These are phyloP conservation scores for Fusarium sp. DNA, from an alignment of 2,329 filamentous ascomycete species.

Conservation along the genomic window DNA sequence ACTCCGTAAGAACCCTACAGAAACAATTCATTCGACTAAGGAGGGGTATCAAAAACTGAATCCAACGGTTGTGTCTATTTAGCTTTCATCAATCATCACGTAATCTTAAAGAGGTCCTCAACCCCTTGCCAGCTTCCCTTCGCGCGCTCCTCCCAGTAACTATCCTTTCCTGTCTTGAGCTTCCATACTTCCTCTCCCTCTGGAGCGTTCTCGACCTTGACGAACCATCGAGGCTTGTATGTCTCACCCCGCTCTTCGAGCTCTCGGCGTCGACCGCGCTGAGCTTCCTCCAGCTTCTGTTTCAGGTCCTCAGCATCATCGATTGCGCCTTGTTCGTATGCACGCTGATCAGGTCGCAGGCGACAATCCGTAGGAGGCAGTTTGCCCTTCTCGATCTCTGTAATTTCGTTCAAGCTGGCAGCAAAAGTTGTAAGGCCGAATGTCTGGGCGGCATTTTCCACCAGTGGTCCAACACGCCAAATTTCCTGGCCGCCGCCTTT, in stretches of 20 bases:
- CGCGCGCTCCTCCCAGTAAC: conserved; percentile 91
- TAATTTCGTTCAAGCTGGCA: conserved; percentile 87
- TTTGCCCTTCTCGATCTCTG: conserved; percentile 76
- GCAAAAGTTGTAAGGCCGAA: conserved; percentile 93
- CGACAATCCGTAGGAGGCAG: conserved; percentile 85
- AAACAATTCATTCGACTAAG: conserved; percentile 1
- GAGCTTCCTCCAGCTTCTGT: conserved; percentile 83
- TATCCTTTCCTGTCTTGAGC: conserved; percentile 81
- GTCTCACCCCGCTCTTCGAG: conserved; percentile 78
- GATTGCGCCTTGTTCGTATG: conserved; percentile 81
- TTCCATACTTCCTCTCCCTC: conserved; percentile 77
- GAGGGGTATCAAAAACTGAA: conserved; percentile 18
- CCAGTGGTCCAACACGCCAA: conserved; percentile 81
- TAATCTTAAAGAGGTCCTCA: conserved; percentile 57
- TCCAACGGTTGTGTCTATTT: conserved; percentile 20
- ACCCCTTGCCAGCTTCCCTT: conserved; percentile 71
- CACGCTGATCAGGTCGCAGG: conserved; percentile 85
- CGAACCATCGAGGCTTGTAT: conserved; percentile 86
- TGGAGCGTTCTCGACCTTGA: conserved; percentile 67
- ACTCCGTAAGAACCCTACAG: background rate
- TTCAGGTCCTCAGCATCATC: conserved; percentile 88
- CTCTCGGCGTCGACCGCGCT: conserved; percentile 76
- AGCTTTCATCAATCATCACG: conserved; percentile 30
- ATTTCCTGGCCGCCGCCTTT: conserved; percentile 71
- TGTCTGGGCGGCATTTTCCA: conserved; percentile 79